Base-by-base conservation (phyloP, 2,329 filamentous ascomycete species). In the Xenoacremonium recifei region DNA sequence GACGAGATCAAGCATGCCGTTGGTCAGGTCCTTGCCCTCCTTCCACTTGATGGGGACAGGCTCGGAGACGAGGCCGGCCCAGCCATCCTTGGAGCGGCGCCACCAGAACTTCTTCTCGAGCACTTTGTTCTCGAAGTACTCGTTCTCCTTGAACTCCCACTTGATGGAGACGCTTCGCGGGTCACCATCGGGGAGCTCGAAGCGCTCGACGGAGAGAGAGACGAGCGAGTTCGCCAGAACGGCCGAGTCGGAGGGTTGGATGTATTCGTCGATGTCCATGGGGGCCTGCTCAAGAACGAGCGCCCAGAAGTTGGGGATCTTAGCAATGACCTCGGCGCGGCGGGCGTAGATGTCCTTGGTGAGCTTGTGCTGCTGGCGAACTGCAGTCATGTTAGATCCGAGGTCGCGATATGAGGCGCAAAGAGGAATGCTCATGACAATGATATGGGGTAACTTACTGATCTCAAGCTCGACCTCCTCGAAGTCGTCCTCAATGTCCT, bases 21-120 rank as follows among this genome's bases (percentile, higher is more conserved):
- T 76, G 27, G 89, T 96, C 58, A 91, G 71, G 66, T 97, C 92
- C 73, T 87, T 87, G 60, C 80, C 78, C 41, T 54, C 39, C 79
- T 90, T 93, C 90, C 89, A 95, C 61, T 82, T 75, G 67, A 97
- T 92, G 54, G 83, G 77, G 52, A 96, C 88, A 5, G 92, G 92
- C 72, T 95, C 89, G 18, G 85, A 91, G 43, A 96, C 89, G 23
- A 95, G 77, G 25, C 88, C 88, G 25, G 78, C 73, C 80, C 81
- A 90, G 58, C 79, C 76, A 60, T 84, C 78, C 62, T 75, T 78
- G 46, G 78, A 73, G 63, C 78, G 77, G 53, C 91, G 83, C 76
- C 85, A 89, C 79, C 85, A 92, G 70, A 97, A 96, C 62, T 87
- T 88, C 83, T 97, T 97, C 70, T 92, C 87, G 36, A 97, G 70